Conservation (phyloP, 345 rosid genomes). For the thale cress (Arabidopsis thaliana) region DNA sequence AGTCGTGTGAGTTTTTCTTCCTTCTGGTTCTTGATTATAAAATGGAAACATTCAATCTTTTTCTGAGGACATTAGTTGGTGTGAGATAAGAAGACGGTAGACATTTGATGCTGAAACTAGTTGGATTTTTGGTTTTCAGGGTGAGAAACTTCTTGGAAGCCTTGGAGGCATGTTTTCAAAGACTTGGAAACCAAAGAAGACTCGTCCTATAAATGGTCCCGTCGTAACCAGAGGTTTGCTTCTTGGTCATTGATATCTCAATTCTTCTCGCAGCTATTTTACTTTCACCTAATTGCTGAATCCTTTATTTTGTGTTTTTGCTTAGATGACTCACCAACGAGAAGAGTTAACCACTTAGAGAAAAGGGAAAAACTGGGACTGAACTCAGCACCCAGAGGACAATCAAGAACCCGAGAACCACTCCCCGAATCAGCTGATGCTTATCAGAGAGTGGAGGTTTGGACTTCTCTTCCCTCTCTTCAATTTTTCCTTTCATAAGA, state of each 20-base stretch:
- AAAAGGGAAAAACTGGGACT: slow-evolving; percentile 88
- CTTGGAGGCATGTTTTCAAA: slow-evolving; percentile 91
- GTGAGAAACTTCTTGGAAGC: slow-evolving; percentile 95
- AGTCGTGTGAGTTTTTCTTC: slow-evolving; percentile 69
- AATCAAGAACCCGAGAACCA: slow-evolving; percentile 49
- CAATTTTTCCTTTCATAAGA: neutral
- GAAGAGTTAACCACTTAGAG: slow-evolving; percentile 68
- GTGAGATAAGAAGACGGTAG: neutral
- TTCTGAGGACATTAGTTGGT: neutral
- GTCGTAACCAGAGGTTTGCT: slow-evolving; percentile 64
- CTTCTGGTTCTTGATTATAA: neutral
- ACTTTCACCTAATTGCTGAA: slow-evolving; percentile 1
- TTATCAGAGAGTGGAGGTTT: slow-evolving; percentile 82
- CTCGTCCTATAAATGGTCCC: slow-evolving; percentile 72
- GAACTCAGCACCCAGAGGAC: slow-evolving; percentile 57
- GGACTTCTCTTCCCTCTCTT: slow-evolving; percentile 32
- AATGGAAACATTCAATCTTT: neutral
- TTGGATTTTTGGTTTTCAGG: slow-evolving; percentile 57
- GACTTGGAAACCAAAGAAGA: slow-evolving; percentile 96
- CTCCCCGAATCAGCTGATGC: slow-evolving; percentile 68
- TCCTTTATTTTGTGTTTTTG: neutral
- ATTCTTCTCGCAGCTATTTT: neutral
- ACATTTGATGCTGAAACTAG: slow-evolving; percentile 1
- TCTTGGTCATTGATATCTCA: slow-evolving; percentile 22
- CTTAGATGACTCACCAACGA: slow-evolving; percentile 64